Percentiles rank a stretch among this genome's conserved stretches.
Evolutionary conservation across 225 moss, liverwort and hornwort species (phyloP).

Genomic region (Polytrichum formosum): DNA sequence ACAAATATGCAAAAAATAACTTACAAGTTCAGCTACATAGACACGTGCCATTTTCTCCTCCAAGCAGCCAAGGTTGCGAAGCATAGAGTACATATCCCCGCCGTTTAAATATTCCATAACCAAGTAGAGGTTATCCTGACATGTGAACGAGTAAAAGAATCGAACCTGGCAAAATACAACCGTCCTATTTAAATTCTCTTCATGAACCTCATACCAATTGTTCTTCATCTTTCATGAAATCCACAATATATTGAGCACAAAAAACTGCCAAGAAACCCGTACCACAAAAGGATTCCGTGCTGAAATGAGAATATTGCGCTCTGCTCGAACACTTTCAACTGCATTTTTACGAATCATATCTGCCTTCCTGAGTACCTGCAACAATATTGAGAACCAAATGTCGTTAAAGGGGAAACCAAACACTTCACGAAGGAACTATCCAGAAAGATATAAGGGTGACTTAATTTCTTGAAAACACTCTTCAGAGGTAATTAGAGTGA

Average conservation of each 20-base stretch:
- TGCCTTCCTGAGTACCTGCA: conserved; percentile 90
- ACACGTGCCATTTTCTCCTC: conserved; percentile 87
- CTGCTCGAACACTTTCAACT: conserved; percentile 95
- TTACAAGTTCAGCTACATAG: conserved; percentile 95
- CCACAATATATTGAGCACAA: not conserved
- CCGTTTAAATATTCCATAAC: conserved; percentile 99
- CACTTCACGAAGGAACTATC: not conserved
- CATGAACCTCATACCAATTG: not conserved
- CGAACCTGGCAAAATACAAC: conserved; percentile 64
- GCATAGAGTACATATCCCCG: conserved; percentile 95
- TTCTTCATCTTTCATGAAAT: not conserved
- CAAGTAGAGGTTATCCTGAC: conserved; percentile 83
- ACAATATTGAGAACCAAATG: conserved; percentile 1
- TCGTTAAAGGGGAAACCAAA: not conserved
- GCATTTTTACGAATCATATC: conserved; percentile 99
- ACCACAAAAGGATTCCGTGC: conserved; percentile 98
- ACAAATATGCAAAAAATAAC: not conserved
- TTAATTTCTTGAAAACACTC: no score
- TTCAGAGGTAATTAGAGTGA: no score
- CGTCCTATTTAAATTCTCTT: conserved; percentile 5
- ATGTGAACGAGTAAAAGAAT: conserved; percentile 97
- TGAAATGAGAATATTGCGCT: conserved; percentile 94
- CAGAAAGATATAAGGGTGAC: no score
- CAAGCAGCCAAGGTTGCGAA: conserved; percentile 85
- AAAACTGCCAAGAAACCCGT: conserved; percentile 8